phyloP scores from a whole-genome alignment of 2,329 filamentous ascomycete genomes.

The Rhynchosporium agropyri region DNA sequence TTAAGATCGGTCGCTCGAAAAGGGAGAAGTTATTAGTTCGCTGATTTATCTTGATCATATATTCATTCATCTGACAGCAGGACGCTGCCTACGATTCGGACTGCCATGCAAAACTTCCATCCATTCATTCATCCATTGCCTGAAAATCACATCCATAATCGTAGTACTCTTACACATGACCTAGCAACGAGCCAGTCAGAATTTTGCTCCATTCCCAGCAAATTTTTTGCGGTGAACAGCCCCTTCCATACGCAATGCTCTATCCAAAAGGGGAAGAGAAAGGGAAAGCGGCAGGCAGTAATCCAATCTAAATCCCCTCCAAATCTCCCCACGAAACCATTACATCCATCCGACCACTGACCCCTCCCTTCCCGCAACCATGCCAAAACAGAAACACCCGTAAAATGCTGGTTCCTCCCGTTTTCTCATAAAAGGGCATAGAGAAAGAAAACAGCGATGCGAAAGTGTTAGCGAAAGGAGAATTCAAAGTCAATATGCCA shows the following conservation, averaged over 20 bases:
- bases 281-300: background rate
- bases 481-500: slow-evolving; percentile 19
- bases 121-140: slow-evolving; percentile 6
- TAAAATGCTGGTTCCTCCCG: slow-evolving; percentile 4
- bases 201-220: background rate
- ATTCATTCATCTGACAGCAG: slow-evolving; percentile 5
- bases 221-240: background rate
- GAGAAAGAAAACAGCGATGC: slow-evolving; percentile 11
- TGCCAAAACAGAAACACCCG: background rate
- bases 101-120: background rate
- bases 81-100: background rate
- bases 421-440: background rate
- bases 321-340: slow-evolving; percentile 15
- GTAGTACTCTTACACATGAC: slow-evolving; percentile 21
- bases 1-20: no score
- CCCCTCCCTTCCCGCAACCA: slow-evolving; percentile 1
- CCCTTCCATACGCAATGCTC: background rate
- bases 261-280: slow-evolving; percentile 9
- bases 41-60: slow-evolving; percentile 4
- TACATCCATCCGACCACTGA: slow-evolving; percentile 12
- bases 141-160: slow-evolving; percentile 1
- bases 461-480: background rate
- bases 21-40: background rate
- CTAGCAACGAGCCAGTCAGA: background rate
- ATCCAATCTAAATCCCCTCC: slow-evolving; percentile 13